These are phyloP conservation scores for Ensete glaucum DNA, from an alignment of 176 grass and related monocot species.

Conservation along the genomic window DNA sequence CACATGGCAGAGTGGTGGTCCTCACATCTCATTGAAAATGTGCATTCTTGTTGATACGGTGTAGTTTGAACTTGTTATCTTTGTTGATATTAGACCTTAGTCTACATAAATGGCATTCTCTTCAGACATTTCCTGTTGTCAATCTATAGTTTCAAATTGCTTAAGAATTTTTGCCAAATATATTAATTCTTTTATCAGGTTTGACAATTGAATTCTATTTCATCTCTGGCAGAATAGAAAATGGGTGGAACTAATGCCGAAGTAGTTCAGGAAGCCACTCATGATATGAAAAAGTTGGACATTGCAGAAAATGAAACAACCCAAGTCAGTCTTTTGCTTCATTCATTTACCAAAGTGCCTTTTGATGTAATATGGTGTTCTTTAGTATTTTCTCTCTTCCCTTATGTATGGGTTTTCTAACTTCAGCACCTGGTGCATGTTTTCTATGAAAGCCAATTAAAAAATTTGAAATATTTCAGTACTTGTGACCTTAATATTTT, in stretches of 20 bases:
- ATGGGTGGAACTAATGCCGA: not conserved
- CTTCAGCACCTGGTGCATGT: no score
- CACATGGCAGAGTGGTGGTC: no score
- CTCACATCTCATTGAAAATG: no score
- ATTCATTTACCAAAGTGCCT: not conserved
- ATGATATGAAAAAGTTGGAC: constrained; percentile 2
- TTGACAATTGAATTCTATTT: not conserved
- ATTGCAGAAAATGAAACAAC: not conserved
- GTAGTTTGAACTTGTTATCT: no score
- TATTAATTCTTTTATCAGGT: not conserved
- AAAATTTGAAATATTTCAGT: no score
- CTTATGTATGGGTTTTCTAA: no score
- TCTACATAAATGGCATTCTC: no score
- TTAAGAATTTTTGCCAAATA: not conserved
- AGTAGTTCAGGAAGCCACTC: not conserved
- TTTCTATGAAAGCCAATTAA: no score
- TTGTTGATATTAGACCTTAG: no score
- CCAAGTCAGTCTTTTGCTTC: constrained; percentile 3
- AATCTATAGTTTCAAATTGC: not conserved
- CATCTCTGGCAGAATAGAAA: not conserved
- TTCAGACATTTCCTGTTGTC: not conserved
- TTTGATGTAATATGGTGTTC: not conserved
- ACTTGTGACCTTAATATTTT: no score
- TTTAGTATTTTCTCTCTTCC: not conserved
- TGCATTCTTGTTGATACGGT: no score